phyloP scores from a whole-genome alignment of 768 basidiomycete species.

The Pilatotrama ljubarskyi region DNA sequence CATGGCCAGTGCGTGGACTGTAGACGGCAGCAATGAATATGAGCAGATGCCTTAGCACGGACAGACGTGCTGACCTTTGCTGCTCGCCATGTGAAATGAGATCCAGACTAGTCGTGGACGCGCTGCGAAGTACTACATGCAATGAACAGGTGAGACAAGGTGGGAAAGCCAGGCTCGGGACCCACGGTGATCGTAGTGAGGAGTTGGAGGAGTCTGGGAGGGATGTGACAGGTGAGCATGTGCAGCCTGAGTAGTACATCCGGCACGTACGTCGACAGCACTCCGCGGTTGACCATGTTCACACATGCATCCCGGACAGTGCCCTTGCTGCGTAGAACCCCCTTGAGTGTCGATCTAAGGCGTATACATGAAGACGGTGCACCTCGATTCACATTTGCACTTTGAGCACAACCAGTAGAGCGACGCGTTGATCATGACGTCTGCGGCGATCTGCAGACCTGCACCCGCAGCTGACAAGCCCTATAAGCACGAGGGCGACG shows the following conservation, averaged over 20 bases:
- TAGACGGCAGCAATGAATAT: neutral
- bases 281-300: conserved; percentile 9
- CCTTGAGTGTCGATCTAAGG: neutral
- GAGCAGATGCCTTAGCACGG: too few species aligned
- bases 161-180: neutral
- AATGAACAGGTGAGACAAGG: neutral
- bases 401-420: conserved; percentile 15
- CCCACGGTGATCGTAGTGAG: conserved; percentile 16
- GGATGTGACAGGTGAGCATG: too few species aligned
- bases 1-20: conserved; percentile 11
- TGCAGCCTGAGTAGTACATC: too few species aligned
- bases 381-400: conserved; percentile 1
- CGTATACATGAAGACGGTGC: neutral
- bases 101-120: conserved; percentile 12
- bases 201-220: conserved; percentile 3
- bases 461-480: conserved; percentile 4
- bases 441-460: conserved; percentile 4
- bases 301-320: neutral
- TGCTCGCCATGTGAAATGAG: conserved; percentile 14
- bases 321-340: neutral
- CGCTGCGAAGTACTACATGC: conserved; percentile 10
- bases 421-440: conserved; percentile 7
- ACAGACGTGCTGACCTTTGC: conserved; percentile 12
- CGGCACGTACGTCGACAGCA: conserved; percentile 9
- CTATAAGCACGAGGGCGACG: neutral